A percentile compares a stretch with the other conserved stretches of the same genome.
Conservation (phyloP, 352 stramenopile species). For the Labyrinthula sp. region DNA sequence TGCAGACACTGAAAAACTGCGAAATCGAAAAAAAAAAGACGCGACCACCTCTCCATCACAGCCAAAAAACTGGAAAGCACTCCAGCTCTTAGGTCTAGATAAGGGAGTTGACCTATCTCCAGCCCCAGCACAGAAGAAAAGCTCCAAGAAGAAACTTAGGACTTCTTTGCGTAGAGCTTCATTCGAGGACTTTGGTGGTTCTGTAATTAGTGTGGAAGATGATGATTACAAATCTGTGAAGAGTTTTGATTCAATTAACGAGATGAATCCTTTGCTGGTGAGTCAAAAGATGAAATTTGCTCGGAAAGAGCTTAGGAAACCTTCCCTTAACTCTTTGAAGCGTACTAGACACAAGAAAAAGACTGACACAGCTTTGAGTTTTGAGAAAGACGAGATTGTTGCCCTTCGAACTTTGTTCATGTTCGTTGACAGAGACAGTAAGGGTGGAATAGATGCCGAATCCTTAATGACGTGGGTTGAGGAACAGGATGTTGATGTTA, state of each 20-base stretch:
- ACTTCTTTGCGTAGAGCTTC: too few species aligned
- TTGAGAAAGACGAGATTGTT: slow-evolving; percentile 14
- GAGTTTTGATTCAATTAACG: slow-evolving; percentile 17
- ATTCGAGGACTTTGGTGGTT: too few species aligned
- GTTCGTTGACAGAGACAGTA: slow-evolving; percentile 14
- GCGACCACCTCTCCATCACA: slow-evolving; percentile 1
- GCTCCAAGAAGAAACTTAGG: slow-evolving; percentile 28
- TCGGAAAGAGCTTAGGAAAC: slow-evolving; percentile 9
- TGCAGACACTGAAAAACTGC: slow-evolving; percentile 2
- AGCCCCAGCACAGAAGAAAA: background rate
- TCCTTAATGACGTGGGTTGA: slow-evolving; percentile 18
- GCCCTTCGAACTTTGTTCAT: slow-evolving; percentile 18
- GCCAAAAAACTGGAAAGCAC: slow-evolving; percentile 19
- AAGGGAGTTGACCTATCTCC: background rate
- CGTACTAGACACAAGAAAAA: background rate
- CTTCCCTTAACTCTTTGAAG: background rate
- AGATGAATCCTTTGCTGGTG: slow-evolving; percentile 24
- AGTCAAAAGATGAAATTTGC: slow-evolving; percentile 29
- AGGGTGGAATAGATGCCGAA: slow-evolving; percentile 16
- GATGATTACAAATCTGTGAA: slow-evolving; percentile 22
- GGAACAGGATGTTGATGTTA: slow-evolving; percentile 12
- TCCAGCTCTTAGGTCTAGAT: slow-evolving; percentile 15
- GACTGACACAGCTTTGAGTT: slow-evolving; percentile 7
- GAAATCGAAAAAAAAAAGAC: too few species aligned
- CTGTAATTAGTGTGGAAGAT: too few species aligned